These are phyloP conservation scores for Linnemannia exigua DNA, from an alignment of 192 early-diverging fungal genomes.

Conservation along the genomic window DNA sequence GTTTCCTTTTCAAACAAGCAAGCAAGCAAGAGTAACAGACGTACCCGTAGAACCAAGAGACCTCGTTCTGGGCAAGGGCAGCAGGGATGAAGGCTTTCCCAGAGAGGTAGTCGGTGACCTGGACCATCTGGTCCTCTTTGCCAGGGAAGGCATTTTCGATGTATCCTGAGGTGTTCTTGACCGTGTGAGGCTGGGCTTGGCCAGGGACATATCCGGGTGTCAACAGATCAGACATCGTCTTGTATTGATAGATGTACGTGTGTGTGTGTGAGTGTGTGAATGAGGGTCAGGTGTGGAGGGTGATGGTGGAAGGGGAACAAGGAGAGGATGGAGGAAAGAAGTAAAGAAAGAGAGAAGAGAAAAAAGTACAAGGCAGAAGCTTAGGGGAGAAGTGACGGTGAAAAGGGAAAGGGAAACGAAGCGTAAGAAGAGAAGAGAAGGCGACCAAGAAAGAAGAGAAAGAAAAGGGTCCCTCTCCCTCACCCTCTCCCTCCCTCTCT, in stretches of 20 bases:
- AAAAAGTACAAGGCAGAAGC: no score
- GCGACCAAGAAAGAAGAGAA: background rate
- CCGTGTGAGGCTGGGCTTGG: constrained; percentile 44
- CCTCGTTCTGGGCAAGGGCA: constrained; percentile 90
- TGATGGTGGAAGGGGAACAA: background rate
- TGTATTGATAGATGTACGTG: background rate
- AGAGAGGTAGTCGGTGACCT: constrained; percentile 87
- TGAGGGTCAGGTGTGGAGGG: background rate
- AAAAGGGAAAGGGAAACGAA: background rate
- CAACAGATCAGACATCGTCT: constrained; percentile 27
- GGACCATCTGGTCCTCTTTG: constrained; percentile 92
- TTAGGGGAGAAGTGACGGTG: background rate
- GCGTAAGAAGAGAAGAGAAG: background rate
- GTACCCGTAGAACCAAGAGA: constrained; percentile 96
- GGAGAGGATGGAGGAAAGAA: background rate
- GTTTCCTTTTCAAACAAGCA: background rate
- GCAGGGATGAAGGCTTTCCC: constrained; percentile 92
- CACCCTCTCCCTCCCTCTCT: no score
- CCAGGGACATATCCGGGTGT: constrained; percentile 22
- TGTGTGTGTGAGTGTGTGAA: background rate
- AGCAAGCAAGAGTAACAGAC: constrained; percentile 17
- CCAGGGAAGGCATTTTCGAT: constrained; percentile 89
- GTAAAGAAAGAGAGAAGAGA: background rate
- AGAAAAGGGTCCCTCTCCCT: background rate
- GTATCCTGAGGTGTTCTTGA: constrained; percentile 74